A percentile compares a stretch with the other conserved stretches of the same genome.
phyloP scores from a whole-genome alignment of 2,329 filamentous ascomycete species.

The Beauveria varroae region DNA sequence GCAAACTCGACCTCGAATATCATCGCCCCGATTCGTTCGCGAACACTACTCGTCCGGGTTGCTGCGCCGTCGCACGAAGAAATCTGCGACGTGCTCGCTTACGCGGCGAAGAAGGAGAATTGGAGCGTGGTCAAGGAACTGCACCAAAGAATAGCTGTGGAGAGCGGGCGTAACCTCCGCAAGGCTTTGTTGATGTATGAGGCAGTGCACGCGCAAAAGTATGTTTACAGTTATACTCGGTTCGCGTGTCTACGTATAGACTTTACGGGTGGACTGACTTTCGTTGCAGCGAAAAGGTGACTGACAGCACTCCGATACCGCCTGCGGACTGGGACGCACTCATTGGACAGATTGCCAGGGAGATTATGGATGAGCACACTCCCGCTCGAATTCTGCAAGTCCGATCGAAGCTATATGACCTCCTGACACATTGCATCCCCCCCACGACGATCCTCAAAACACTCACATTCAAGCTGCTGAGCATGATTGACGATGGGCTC shows the following conservation, averaged over 20 bases:
- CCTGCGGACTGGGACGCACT: conserved; percentile 96
- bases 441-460: conserved; percentile 91
- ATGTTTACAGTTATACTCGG: conserved; percentile 26
- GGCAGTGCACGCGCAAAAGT: conserved; percentile 96
- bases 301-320: conserved; percentile 80
- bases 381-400: conserved; percentile 82
- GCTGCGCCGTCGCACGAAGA: conserved; percentile 80
- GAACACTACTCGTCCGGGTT: conserved; percentile 86
- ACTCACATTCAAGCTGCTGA: conserved; percentile 85
- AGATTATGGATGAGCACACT: conserved; percentile 90
- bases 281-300: conserved; percentile 69
- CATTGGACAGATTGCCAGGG: conserved; percentile 80
- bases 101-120: conserved; percentile 67
- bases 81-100: conserved; percentile 70
- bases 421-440: conserved; percentile 95
- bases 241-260: not conserved
- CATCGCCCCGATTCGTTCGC: conserved; percentile 92
- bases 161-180: conserved; percentile 85
- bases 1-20: conserved; percentile 98
- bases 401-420: conserved; percentile 89
- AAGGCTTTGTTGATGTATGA: conserved; percentile 94
- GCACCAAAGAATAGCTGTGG: conserved; percentile 77
- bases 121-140: conserved; percentile 71
- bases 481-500: conserved; percentile 77
- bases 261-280: conserved; percentile 22